Percentiles rank a stretch among this genome's conserved stretches.
Evolutionary conservation across 1,284 basidiomycete species (phyloP).

Genomic region (Malassezia caprae): DNA sequence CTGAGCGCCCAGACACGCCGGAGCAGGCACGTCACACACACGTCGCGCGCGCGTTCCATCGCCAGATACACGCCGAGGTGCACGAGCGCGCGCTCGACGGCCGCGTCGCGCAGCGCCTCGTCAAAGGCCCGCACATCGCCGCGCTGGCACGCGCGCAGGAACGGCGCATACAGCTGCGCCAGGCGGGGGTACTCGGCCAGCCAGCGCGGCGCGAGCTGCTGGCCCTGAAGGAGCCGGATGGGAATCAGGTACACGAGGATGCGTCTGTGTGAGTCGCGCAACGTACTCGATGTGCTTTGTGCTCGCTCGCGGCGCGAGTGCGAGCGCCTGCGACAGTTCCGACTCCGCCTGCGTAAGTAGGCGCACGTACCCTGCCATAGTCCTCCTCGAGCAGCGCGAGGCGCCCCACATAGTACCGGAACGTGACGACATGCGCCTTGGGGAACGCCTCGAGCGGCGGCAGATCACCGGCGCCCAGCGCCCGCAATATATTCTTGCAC

Average conservation of each 20-base stretch:
- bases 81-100: conserved; percentile 59
- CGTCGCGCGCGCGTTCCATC: conserved; percentile 75
- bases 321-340: conserved; percentile 70
- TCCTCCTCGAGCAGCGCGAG: conserved; percentile 86
- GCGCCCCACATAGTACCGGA: conserved; percentile 81
- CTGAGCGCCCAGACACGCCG: conserved; percentile 62
- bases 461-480: conserved; percentile 75
- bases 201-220: conserved; percentile 63
- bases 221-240: conserved; percentile 71
- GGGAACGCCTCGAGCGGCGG: conserved; percentile 68
- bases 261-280: conserved; percentile 65
- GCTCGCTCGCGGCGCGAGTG: conserved; percentile 58
- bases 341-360: conserved; percentile 59
- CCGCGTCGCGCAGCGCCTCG: conserved; percentile 54
- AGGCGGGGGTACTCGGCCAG: conserved; percentile 62
- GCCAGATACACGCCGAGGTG: conserved; percentile 74
- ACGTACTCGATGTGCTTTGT: conserved; percentile 49
- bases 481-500: conserved; percentile 81
- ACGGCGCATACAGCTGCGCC: conserved; percentile 65
- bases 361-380: conserved; percentile 50
- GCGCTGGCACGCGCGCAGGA: conserved; percentile 63
- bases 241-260: conserved; percentile 84
- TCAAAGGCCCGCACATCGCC: conserved; percentile 78
- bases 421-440: conserved; percentile 68
- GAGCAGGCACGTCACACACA: conserved; percentile 74